These are phyloP conservation scores for Setaria italica DNA, from an alignment of 202 grass and related monocot species.

Conservation along the genomic window DNA sequence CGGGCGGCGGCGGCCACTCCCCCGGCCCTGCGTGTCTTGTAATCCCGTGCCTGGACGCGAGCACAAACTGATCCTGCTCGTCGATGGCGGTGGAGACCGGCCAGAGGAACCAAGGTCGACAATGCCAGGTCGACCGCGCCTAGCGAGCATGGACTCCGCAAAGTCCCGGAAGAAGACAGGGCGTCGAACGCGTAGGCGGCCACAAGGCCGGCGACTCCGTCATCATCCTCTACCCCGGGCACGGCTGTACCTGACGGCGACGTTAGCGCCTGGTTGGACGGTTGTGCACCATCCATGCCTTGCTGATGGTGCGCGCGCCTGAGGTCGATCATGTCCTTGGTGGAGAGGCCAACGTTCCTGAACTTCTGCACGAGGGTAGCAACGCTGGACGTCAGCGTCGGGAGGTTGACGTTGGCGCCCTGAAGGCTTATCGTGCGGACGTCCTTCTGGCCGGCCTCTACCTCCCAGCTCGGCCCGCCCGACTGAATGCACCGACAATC, in stretches of 20 bases:
- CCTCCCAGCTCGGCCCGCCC: slow-evolving; percentile 81
- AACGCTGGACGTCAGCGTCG: slow-evolving; percentile 76
- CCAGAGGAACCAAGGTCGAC: no score
- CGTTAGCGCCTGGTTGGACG: slow-evolving; percentile 75
- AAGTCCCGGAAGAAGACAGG: slow-evolving; percentile 85
- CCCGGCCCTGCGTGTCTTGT: no score
- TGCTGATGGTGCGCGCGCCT: slow-evolving; percentile 91
- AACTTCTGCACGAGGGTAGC: slow-evolving; percentile 79
- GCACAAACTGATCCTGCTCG: no score
- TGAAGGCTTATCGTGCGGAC: slow-evolving; percentile 56
- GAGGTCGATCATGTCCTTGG: slow-evolving; percentile 89
- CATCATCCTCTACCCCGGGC: not conserved
- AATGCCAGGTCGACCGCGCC: no score
- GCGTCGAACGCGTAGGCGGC: slow-evolving; percentile 68
- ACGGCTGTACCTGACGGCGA: not conserved
- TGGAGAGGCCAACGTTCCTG: slow-evolving; percentile 70
- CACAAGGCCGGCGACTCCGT: slow-evolving; percentile 59
- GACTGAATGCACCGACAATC: slow-evolving; percentile 51
- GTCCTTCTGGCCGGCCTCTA: slow-evolving; percentile 85
- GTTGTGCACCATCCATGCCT: slow-evolving; percentile 69
- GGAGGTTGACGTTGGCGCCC: slow-evolving; percentile 75
- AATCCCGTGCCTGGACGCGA: no score
- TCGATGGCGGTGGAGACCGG: no score
- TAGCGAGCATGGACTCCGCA: slow-evolving; percentile 55
- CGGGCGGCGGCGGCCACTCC: no score